A percentile compares a stretch with the other conserved stretches of the same genome.
These are phyloP conservation scores for Canavalia gladiata DNA, from an alignment of 306 rosid genomes.

Conservation along the genomic window DNA sequence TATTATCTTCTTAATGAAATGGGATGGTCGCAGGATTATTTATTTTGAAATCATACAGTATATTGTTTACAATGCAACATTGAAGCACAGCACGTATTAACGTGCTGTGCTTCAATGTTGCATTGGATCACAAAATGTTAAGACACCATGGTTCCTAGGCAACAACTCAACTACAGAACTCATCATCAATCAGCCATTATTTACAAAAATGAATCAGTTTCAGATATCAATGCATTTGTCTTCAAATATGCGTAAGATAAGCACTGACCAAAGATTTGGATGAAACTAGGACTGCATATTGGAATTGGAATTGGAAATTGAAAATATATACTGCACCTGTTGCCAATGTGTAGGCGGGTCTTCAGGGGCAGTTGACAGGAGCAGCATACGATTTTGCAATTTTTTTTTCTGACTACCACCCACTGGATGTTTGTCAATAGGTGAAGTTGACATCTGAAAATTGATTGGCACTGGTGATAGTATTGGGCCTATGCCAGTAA, in stretches of 20 bases:
- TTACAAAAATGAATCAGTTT: neutral
- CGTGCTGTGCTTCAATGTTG: no score
- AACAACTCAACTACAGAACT: neutral
- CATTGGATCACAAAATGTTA: no score
- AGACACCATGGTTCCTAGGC: no score
- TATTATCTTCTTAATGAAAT: no score
- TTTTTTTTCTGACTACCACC: constrained; percentile 65
- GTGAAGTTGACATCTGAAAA: constrained; percentile 41
- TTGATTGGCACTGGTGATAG: constrained; percentile 46
- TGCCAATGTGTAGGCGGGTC: constrained; percentile 93
- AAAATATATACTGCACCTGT: constrained; percentile 59
- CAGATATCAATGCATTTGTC: neutral
- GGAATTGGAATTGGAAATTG: no score
- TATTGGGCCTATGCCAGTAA: constrained; percentile 53
- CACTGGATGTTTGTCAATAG: constrained; percentile 50
- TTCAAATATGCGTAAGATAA: constrained; percentile 12
- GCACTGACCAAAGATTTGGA: neutral
- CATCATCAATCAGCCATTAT: neutral
- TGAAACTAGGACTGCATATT: constrained; percentile 29
- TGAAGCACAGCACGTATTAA: no score
- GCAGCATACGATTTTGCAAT: constrained; percentile 60
- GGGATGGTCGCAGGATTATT: no score
- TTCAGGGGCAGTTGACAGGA: constrained; percentile 85
- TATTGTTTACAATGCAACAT: no score
- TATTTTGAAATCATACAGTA: no score